These are phyloP conservation scores for Aspergillus sp. DNA, from an alignment of 2,329 filamentous ascomycete genomes.

Conservation along the genomic window DNA sequence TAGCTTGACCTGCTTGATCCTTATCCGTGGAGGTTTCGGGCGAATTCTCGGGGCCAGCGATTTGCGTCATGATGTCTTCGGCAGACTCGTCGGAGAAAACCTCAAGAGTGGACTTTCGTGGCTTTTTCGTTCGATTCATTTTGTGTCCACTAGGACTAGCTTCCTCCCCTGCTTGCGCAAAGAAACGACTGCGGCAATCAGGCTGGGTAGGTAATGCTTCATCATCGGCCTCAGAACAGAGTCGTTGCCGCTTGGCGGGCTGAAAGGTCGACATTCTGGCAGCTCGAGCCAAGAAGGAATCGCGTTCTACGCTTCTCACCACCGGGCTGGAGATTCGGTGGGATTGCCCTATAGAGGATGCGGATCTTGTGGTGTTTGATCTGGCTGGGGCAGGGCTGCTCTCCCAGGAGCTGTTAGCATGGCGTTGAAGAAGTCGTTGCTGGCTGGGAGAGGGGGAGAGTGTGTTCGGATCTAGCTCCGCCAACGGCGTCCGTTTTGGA, in stretches of 20 bases:
- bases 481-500: slow-evolving; percentile 57
- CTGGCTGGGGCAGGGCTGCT: slow-evolving; percentile 45
- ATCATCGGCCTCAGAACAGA: slow-evolving; percentile 46
- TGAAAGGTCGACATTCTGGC: slow-evolving; percentile 39
- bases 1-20: neutral
- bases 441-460: slow-evolving; percentile 65
- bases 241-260: slow-evolving; percentile 46
- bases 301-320: slow-evolving; percentile 36
- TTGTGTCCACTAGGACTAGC: slow-evolving; percentile 37
- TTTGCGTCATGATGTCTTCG: slow-evolving; percentile 45
- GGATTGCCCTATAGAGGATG: slow-evolving; percentile 32
- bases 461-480: slow-evolving; percentile 63
- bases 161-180: slow-evolving; percentile 28
- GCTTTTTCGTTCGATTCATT: slow-evolving; percentile 33
- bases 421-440: slow-evolving; percentile 52
- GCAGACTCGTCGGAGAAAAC: slow-evolving; percentile 52
- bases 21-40: neutral
- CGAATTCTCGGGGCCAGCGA: slow-evolving; percentile 30
- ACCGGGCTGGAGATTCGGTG: slow-evolving; percentile 35
- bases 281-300: slow-evolving; percentile 34
- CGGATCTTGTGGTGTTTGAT: slow-evolving; percentile 27
- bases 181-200: slow-evolving; percentile 46
- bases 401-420: slow-evolving; percentile 52
- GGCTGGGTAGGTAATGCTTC: slow-evolving; percentile 25
- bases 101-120: slow-evolving; percentile 40